A percentile compares a stretch with the other conserved stretches of the same genome.
Conservation (phyloP, 2,329 filamentous ascomycete genomes). For the Ceratocystis diversiconidia region DNA sequence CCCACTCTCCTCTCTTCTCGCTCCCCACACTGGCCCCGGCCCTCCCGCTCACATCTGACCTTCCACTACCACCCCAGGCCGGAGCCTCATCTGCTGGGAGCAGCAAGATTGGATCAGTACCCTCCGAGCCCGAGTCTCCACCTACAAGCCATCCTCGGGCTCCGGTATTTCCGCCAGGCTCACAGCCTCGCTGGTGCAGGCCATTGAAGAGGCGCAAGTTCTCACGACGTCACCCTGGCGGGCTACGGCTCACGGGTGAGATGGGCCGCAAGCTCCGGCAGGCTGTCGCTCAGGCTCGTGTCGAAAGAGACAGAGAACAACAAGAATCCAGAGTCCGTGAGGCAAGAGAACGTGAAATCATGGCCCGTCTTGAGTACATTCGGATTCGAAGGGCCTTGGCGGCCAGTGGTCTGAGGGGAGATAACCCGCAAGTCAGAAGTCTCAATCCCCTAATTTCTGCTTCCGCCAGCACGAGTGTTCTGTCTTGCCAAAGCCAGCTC, state of each 20-base stretch:
- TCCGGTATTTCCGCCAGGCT: neutral
- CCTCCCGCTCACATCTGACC: neutral
- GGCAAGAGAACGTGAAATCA: neutral
- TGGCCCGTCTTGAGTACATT: neutral
- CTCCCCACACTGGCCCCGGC: neutral
- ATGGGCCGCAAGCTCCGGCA: neutral
- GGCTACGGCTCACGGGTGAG: neutral
- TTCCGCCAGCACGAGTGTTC: neutral
- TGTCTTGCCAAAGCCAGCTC: neutral
- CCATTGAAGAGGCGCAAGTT: neutral
- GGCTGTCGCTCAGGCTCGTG: neutral
- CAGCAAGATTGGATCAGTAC: neutral
- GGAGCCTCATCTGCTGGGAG: neutral
- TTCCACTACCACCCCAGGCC: neutral
- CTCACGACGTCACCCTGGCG: neutral
- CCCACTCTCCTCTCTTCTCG: neutral
- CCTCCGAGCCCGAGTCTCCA: neutral
- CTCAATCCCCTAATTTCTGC: neutral
- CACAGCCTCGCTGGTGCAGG: neutral
- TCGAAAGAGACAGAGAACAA: neutral
- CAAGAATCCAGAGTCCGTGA: neutral
- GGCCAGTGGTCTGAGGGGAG: neutral
- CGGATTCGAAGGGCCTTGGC: neutral
- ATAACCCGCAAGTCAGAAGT: neutral
- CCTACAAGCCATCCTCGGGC: neutral